phyloP scores from a whole-genome alignment of 495 filamentous ascomycete species.

The Aspergillus heteromorphus region DNA sequence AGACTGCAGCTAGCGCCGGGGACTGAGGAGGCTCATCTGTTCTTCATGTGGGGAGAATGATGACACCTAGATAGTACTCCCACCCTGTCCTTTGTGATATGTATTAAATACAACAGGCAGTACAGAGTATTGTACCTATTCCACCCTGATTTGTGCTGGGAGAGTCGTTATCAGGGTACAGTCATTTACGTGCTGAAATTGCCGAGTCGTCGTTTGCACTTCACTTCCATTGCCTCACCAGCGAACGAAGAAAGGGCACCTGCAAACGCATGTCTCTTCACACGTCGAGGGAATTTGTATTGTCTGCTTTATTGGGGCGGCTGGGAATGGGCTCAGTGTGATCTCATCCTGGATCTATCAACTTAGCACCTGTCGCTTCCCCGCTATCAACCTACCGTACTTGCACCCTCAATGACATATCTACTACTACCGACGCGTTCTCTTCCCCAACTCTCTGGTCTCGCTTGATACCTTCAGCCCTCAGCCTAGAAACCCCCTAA shows the following conservation, averaged over 20 bases:
- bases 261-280: not conserved
- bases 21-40: not conserved
- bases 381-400: not conserved
- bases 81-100: not conserved
- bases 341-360: not conserved
- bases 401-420: not conserved
- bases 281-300: not conserved
- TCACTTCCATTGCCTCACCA: not conserved
- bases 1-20: not conserved
- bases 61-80: not conserved
- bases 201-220: not conserved
- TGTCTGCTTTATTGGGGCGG: not conserved
- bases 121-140: no score
- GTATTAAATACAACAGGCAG: not conserved
- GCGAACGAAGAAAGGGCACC: not conserved
- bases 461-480: not conserved
- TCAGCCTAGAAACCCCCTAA: not conserved
- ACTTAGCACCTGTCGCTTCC: not conserved
- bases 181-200: not conserved
- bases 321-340: not conserved
- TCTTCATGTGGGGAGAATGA: not conserved
- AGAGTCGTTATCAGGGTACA: not conserved
- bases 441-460: not conserved
- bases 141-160: not conserved
- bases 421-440: not conserved